Percentiles rank a stretch among this genome's conserved stretches.
Conservation (phyloP, 2,329 filamentous ascomycete species). For the Sclerotiophoma versabilis region DNA sequence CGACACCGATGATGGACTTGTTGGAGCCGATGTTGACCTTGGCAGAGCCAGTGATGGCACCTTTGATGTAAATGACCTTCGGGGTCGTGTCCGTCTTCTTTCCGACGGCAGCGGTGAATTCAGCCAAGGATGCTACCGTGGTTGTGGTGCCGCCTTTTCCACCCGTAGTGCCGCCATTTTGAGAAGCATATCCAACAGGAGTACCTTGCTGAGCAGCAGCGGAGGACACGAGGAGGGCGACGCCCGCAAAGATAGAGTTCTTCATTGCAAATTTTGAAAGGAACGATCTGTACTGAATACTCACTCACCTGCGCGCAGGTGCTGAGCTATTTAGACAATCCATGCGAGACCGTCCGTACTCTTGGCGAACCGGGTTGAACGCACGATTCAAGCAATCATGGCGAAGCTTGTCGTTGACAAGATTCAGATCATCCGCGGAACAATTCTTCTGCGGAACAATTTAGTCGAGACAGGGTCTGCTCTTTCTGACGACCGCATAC, state of each 20-base stretch:
- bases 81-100: conserved; percentile 46
- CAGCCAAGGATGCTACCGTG: conserved; percentile 43
- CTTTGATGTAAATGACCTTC: conserved; percentile 57
- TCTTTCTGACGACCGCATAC: neutral
- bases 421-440: neutral
- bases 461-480: neutral
- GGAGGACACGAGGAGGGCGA: neutral
- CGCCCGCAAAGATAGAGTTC: neutral
- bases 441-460: conserved; percentile 4
- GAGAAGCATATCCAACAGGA: conserved; percentile 40
- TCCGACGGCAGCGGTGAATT: conserved; percentile 54
- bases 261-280: neutral
- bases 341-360: neutral
- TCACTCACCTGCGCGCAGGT: neutral
- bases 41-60: conserved; percentile 51
- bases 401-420: conserved; percentile 5
- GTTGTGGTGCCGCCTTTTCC: conserved; percentile 46
- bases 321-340: neutral
- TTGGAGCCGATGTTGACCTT: conserved; percentile 55
- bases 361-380: neutral
- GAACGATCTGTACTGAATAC: neutral
- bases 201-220: conserved; percentile 19
- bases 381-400: conserved; percentile 4
- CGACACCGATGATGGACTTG: conserved; percentile 61
- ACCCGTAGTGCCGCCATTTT: conserved; percentile 50